phyloP scores from a whole-genome alignment of 331 rosid genomes.

The Acacia concinna region DNA sequence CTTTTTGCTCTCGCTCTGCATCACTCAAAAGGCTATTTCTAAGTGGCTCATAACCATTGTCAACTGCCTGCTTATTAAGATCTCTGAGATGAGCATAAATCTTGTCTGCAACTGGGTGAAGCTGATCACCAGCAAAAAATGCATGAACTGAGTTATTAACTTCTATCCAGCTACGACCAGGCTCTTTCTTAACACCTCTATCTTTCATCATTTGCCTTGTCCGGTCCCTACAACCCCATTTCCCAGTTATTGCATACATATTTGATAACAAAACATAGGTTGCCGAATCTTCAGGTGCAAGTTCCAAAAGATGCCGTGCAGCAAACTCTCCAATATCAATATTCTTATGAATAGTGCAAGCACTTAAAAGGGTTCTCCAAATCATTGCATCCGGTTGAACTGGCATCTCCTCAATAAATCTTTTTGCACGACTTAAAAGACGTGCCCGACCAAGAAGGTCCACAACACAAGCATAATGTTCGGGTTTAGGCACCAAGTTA shows the following conservation, averaged over 20 bases:
- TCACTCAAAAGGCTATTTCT: constrained; percentile 11
- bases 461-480: constrained; percentile 84
- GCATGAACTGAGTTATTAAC: background rate
- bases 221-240: constrained; percentile 77
- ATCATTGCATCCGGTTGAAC: constrained; percentile 75
- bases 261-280: constrained; percentile 85
- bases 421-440: constrained; percentile 57
- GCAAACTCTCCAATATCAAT: constrained; percentile 83
- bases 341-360: constrained; percentile 68
- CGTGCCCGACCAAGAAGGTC: constrained; percentile 90
- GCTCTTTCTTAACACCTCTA: constrained; percentile 46
- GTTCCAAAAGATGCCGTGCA: constrained; percentile 69
- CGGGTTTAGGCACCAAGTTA: constrained; percentile 73
- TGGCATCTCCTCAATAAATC: constrained; percentile 71
- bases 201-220: constrained; percentile 81
- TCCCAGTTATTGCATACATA: constrained; percentile 77
- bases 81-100: background rate
- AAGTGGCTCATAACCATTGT: background rate
- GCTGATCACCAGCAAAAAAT: background rate
- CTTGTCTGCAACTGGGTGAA: background rate
- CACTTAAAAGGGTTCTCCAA: constrained; percentile 94
- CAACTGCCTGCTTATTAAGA: background rate
- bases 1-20: constrained; percentile 4
- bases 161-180: background rate
- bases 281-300: constrained; percentile 89